phyloP scores from a whole-genome alignment of 208 protist species.

The Entamoeba dispar region DNA sequence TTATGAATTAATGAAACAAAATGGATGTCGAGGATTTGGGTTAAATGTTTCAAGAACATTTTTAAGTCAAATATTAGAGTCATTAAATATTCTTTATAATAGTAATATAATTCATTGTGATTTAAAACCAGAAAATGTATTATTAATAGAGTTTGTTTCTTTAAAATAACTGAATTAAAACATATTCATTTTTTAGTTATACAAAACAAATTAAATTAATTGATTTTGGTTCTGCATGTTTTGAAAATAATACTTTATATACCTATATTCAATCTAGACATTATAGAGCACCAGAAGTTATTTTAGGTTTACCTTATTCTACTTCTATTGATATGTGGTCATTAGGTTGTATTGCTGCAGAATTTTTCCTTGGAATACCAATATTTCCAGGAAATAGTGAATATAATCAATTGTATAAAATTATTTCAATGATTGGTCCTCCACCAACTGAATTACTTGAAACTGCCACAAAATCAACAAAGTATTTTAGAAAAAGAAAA shows the following conservation, averaged over 20 bases:
- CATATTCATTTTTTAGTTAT: background rate
- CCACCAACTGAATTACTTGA: background rate
- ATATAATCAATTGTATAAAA: background rate
- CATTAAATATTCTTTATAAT: conserved; percentile 1
- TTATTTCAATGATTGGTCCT: background rate
- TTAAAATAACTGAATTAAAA: too few species aligned
- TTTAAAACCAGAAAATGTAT: conserved; percentile 53
- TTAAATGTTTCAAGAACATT: conserved; percentile 31
- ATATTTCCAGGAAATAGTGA: conserved; percentile 77
- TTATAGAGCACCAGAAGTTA: conserved; percentile 72
- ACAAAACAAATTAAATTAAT: conserved; percentile 4
- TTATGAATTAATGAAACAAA: conserved; percentile 59
- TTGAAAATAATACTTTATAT: conserved; percentile 51
- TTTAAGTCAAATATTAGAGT: conserved; percentile 23
- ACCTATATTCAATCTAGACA: conserved; percentile 72
- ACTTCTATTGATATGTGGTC: conserved; percentile 89
- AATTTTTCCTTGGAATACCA: conserved; percentile 54
- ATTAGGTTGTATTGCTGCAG: conserved; percentile 84
- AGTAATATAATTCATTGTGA: conserved; percentile 39
- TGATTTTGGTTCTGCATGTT: conserved; percentile 28
- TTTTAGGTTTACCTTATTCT: conserved; percentile 68
- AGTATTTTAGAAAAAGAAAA: background rate
- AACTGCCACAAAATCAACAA: background rate
- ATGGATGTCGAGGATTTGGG: conserved; percentile 46
- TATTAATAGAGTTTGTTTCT: conserved; percentile 25